Evolutionary conservation across 164 flowering plant genomes (phyloP).

Genomic region (Aristolochia californica): DNA sequence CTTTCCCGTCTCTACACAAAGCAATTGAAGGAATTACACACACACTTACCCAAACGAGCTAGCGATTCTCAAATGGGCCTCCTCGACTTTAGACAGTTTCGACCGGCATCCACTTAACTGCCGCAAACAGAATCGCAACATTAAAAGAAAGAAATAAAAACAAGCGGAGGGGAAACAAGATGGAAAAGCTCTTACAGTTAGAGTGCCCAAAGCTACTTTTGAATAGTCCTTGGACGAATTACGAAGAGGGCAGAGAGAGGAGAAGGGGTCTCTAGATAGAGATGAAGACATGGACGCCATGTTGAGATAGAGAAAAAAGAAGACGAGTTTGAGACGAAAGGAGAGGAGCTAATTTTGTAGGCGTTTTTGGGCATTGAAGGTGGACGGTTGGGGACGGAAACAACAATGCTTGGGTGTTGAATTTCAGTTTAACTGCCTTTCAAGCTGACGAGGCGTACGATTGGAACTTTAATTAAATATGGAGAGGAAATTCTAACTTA

Average conservation of each 20-base stretch:
- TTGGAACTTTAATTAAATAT: too few relatives aligned
- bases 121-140: slow-evolving; percentile 8
- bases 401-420: too few relatives aligned
- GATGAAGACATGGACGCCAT: slow-evolving; percentile 15
- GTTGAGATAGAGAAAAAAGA: background rate
- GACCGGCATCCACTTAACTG: slow-evolving; percentile 31
- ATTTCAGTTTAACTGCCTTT: too few relatives aligned
- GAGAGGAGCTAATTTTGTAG: too few relatives aligned
- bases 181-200: slow-evolving; percentile 9
- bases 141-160: background rate
- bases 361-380: too few relatives aligned
- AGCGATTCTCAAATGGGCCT: slow-evolving; percentile 23
- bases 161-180: background rate
- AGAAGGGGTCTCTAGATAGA: slow-evolving; percentile 5
- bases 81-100: slow-evolving; percentile 21
- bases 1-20: background rate
- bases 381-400: too few relatives aligned
- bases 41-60: slow-evolving; percentile 25
- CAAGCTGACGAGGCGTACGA: too few relatives aligned
- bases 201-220: background rate
- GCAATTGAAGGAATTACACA: background rate
- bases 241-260: background rate
- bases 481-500: too few relatives aligned
- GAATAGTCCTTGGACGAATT: slow-evolving; percentile 6
- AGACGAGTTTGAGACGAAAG: too few relatives aligned